These are phyloP conservation scores for Paracamarosporium sp. DNA, from an alignment of 2,329 filamentous ascomycete species.

Conservation along the genomic window DNA sequence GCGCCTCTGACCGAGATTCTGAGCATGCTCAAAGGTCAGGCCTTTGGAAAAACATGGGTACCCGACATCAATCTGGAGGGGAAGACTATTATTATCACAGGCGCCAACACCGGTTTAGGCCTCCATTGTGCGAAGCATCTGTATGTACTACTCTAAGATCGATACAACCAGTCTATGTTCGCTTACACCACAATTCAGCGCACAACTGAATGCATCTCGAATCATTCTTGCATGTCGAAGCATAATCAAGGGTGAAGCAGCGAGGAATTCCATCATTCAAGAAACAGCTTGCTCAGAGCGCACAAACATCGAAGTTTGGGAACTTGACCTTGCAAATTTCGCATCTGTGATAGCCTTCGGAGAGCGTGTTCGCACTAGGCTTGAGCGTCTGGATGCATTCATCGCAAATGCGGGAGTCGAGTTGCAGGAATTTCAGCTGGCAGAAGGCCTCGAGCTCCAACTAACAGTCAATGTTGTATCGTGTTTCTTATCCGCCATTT, in stretches of 20 bases:
- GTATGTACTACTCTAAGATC: constrained; percentile 1
- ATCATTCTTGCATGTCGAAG: constrained; percentile 11
- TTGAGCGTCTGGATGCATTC: constrained; percentile 18
- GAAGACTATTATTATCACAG: constrained; percentile 16
- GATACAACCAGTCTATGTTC: neutral
- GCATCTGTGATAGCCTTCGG: constrained; percentile 5
- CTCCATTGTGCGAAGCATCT: constrained; percentile 16
- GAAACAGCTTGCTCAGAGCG: neutral
- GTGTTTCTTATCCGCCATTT: constrained; percentile 27
- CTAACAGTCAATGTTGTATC: constrained; percentile 33
- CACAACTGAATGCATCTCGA: neutral
- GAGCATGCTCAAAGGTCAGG: constrained; percentile 14
- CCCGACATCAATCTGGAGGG: constrained; percentile 7
- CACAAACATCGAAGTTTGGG: constrained; percentile 15
- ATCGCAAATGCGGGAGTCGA: constrained; percentile 21
- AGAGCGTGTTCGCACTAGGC: constrained; percentile 7
- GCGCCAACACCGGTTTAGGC: constrained; percentile 16
- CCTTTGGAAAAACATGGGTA: constrained; percentile 11
- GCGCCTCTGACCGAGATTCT: constrained; percentile 14
- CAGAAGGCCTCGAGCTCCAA: constrained; percentile 32
- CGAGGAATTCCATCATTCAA: neutral
- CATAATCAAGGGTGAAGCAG: constrained; percentile 10
- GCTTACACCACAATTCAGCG: neutral
- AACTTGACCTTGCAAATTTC: constrained; percentile 10
- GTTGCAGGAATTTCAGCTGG: constrained; percentile 8